These are phyloP conservation scores for Hyparrhenia diplandra DNA, from an alignment of 176 grass and related monocot species.

Conservation along the genomic window DNA sequence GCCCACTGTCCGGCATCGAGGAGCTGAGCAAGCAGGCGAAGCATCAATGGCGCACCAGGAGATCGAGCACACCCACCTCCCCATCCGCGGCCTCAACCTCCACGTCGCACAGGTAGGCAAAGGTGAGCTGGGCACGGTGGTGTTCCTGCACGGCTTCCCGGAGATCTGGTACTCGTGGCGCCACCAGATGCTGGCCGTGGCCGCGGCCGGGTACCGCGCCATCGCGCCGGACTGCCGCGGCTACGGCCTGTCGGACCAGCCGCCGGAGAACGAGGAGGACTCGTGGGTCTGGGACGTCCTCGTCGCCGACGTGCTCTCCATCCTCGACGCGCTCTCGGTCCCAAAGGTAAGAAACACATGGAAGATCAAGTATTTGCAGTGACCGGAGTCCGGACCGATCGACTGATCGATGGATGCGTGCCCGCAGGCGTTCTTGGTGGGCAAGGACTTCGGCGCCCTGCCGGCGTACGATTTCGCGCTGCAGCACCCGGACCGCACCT, in stretches of 20 bases:
- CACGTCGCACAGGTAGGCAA: conserved; percentile 33
- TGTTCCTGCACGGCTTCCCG: conserved; percentile 61
- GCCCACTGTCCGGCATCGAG: background rate
- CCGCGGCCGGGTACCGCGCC: conserved; percentile 52
- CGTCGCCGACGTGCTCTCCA: conserved; percentile 41
- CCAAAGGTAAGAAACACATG: background rate
- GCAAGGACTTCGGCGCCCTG: conserved; percentile 30
- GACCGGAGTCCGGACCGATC: background rate
- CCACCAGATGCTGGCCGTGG: conserved; percentile 61
- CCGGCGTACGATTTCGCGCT: conserved; percentile 51
- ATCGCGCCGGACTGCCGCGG: conserved; percentile 55
- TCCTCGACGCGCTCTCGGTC: conserved; percentile 32
- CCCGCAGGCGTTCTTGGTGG: conserved; percentile 30
- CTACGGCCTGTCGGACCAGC: conserved; percentile 57
- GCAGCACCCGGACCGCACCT: conserved; percentile 28
- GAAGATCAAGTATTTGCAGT: background rate
- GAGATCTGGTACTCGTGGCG: conserved; percentile 82
- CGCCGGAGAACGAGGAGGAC: conserved; percentile 31
- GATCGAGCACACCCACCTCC: conserved; percentile 16
- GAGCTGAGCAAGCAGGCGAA: background rate
- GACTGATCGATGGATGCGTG: background rate
- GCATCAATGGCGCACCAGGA: background rate
- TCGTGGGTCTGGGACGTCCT: conserved; percentile 46
- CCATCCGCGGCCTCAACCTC: conserved; percentile 29
- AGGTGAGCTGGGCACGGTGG: conserved; percentile 42